Evolutionary conservation across 768 basidiomycete genomes (phyloP).

Genomic region (Tephrocybe sp.): DNA sequence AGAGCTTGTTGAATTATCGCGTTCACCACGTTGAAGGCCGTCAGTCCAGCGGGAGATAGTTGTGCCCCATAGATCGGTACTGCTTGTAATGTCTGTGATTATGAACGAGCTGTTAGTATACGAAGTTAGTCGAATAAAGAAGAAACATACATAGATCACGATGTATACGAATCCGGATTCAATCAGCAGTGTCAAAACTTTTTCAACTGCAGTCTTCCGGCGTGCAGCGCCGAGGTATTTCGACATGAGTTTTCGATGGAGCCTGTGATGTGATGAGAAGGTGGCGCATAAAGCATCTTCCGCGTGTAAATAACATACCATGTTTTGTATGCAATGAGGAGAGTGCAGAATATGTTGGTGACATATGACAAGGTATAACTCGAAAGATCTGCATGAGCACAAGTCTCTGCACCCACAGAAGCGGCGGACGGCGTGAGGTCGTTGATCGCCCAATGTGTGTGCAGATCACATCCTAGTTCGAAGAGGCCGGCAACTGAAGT

Average conservation of each 20-base stretch:
- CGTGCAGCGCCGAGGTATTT: slow-evolving; percentile 24
- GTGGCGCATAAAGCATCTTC: too few relatives aligned
- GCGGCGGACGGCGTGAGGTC: slow-evolving; percentile 23
- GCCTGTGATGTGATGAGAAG: too few relatives aligned
- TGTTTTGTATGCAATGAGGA: slow-evolving; percentile 26
- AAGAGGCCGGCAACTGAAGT: slow-evolving; percentile 25
- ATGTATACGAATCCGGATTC: slow-evolving; percentile 30
- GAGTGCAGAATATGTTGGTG: slow-evolving; percentile 29
- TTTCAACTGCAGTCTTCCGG: slow-evolving; percentile 26
- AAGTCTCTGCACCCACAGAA: slow-evolving; percentile 23
- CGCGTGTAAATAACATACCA: slow-evolving; percentile 15
- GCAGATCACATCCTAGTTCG: slow-evolving; percentile 29
- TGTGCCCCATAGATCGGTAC: slow-evolving; percentile 28
- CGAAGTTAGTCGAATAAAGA: not conserved
- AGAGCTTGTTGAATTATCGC: slow-evolving; percentile 25
- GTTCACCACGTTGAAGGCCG: slow-evolving; percentile 27
- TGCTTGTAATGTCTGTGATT: slow-evolving; percentile 26
- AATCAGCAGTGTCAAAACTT: slow-evolving; percentile 25
- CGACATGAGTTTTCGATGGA: slow-evolving; percentile 24
- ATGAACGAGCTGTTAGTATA: not conserved
- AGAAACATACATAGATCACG: slow-evolving; percentile 23
- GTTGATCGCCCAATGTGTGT: slow-evolving; percentile 24
- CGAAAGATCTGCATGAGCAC: slow-evolving; percentile 26
- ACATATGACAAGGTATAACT: slow-evolving; percentile 29
- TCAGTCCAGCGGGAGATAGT: slow-evolving; percentile 19